Evolutionary conservation across 2,329 filamentous ascomycete genomes (phyloP).

Genomic region (Stylonectria norvegica): DNA sequence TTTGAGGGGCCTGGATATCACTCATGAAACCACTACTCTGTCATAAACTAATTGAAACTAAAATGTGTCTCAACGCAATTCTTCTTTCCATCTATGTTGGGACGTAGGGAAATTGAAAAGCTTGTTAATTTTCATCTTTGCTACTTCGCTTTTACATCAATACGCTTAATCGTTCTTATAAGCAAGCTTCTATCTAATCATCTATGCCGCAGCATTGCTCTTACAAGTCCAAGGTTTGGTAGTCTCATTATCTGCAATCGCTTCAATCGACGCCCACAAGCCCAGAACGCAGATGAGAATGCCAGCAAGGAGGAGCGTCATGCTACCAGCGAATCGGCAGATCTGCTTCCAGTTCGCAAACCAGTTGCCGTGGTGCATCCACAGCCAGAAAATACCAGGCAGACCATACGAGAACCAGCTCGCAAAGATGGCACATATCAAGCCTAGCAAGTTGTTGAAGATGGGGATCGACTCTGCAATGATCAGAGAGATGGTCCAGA

Average conservation of each 20-base stretch:
- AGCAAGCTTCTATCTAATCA: no score
- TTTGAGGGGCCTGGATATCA: no score
- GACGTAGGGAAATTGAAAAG: no score
- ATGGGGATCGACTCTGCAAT: slow-evolving; percentile 68
- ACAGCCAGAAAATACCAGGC: slow-evolving; percentile 47
- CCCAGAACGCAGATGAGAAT: slow-evolving; percentile 37
- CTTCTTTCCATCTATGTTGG: no score
- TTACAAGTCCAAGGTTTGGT: slow-evolving; percentile 37
- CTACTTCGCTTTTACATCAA: no score
- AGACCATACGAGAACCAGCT: slow-evolving; percentile 62
- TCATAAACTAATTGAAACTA: no score
- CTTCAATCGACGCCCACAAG: slow-evolving; percentile 38
- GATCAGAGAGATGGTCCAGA: slow-evolving; percentile 63
- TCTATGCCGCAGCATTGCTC: slow-evolving; percentile 23
- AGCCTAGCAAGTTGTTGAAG: slow-evolving; percentile 62
- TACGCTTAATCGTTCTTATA: no score
- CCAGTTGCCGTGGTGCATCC: slow-evolving; percentile 43
- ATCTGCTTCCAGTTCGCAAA: slow-evolving; percentile 32
- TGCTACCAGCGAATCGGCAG: slow-evolving; percentile 32
- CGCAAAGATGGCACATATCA: slow-evolving; percentile 61
- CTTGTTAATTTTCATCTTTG: no score
- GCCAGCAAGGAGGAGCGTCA: slow-evolving; percentile 32
- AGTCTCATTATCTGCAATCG: slow-evolving; percentile 29
- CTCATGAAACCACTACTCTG: no score
- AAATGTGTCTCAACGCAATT: no score